Base-by-base conservation (phyloP, 257 asterid genomes). In the Dorcoceras hygrometricum region DNA sequence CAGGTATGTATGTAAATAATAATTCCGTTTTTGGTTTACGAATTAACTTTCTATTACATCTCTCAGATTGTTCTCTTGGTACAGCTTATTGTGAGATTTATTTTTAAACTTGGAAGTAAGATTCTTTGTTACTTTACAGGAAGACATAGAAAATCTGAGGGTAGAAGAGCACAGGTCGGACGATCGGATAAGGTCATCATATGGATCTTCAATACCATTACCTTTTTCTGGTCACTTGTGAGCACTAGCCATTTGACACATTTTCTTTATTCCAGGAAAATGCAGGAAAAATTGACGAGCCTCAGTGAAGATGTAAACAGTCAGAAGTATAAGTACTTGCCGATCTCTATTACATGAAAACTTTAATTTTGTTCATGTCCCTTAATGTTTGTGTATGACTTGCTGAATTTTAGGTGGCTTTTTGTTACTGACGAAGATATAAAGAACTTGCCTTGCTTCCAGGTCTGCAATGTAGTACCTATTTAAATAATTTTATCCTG, bases 391-490 rank as follows among this genome's bases (percentile, higher is more conserved):
- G 8, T 61, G 19, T 59, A 22, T 11, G 16, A 9, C 46, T 39
- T 34, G 10, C 10, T 39, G 50, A 10, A 2, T 39, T 39, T 39
- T 39, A 93, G 99, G 79, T 93, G 96, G 96, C 91, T 93, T 64
- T 93, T 88, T 69, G 95, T 93, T 25, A 93, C 97, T 28, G 96
- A 90, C 82, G 97, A 90, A 54, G 99, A 93, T 73, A 93, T 93
- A 64, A 88, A 93, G 78, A 79, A 71, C 75, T 75, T 93, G 68
- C 92, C 97, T 46, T 86, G 89, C 81, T 90, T 93, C 78, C 95
- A 90, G 96, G 99, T 93, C 71, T 55, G 27, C 50, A 71, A 53
- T 39, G 1, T 68, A 28, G 63, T 53, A 63, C 31, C 74, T 16
- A 10, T 75, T 68, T 39, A 26, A 26, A 23, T 36, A 16, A 26